Evolutionary conservation across 202 grass and related monocot species (phyloP).

Genomic region (Alloteropsis angusta): DNA sequence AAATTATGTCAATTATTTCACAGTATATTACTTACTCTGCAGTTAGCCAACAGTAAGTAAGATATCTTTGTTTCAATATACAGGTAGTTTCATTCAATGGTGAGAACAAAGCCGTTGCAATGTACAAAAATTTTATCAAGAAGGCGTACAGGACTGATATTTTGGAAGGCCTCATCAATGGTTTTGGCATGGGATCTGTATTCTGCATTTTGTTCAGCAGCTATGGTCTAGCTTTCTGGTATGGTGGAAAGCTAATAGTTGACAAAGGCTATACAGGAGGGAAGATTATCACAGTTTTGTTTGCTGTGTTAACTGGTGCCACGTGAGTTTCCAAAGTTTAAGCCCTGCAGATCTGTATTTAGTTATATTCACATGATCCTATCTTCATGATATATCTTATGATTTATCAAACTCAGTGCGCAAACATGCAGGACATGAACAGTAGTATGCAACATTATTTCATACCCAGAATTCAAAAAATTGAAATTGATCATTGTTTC

Average conservation of each 20-base stretch:
- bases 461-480: neutral
- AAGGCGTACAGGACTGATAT: slow-evolving; percentile 45
- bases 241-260: slow-evolving; percentile 59
- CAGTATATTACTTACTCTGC: neutral
- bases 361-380: neutral
- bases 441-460: neutral
- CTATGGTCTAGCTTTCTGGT: slow-evolving; percentile 77
- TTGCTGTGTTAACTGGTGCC: slow-evolving; percentile 60
- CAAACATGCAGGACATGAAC: neutral
- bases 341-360: neutral
- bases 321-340: slow-evolving; percentile 42
- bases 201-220: slow-evolving; percentile 47
- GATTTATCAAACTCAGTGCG: neutral
- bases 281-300: slow-evolving; percentile 50
- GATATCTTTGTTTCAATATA: neutral
- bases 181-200: slow-evolving; percentile 59
- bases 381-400: slow-evolving; percentile 3
- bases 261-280: slow-evolving; percentile 74
- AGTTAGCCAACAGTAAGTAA: neutral
- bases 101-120: slow-evolving; percentile 57
- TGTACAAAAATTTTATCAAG: slow-evolving; percentile 56
- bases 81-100: slow-evolving; percentile 86
- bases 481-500: neutral
- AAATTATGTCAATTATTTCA: neutral
- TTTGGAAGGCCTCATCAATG: slow-evolving; percentile 53